phyloP scores from a whole-genome alignment of 805 yeast genomes.

The Diddensiella caesifluorescens region DNA sequence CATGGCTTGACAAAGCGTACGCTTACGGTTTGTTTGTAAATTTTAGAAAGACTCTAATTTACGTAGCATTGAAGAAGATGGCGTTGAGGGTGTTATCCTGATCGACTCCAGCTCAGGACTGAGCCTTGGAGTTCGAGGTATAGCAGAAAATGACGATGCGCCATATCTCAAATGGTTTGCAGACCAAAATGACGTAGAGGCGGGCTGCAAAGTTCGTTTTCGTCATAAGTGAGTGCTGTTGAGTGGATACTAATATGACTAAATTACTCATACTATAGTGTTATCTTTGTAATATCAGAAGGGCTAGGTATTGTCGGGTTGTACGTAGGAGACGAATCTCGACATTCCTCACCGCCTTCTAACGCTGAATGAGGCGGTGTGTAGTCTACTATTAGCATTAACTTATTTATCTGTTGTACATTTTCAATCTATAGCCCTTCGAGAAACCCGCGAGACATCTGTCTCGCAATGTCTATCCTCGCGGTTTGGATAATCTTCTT shows the following conservation, averaged over 20 bases:
- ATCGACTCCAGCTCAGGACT: constrained; percentile 21
- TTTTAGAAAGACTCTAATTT: background rate
- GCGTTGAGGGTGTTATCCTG: constrained; percentile 19
- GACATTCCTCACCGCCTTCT: background rate
- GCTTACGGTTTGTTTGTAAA: constrained; percentile 1
- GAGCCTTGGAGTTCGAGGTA: constrained; percentile 21
- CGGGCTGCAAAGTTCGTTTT: constrained; percentile 10
- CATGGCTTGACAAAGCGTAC: constrained; percentile 19
- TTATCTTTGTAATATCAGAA: constrained; percentile 3
- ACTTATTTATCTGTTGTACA: background rate
- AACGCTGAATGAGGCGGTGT: too few species aligned
- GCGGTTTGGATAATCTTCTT: constrained; percentile 15
- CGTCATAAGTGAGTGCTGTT: constrained; percentile 12
- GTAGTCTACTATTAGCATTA: background rate
- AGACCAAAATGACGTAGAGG: constrained; percentile 4
- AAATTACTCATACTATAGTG: constrained; percentile 1
- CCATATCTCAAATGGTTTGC: constrained; percentile 17
- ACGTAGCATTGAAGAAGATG: constrained; percentile 11
- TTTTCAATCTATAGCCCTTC: background rate
- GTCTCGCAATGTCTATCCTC: constrained; percentile 19
- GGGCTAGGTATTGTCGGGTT: constrained; percentile 8
- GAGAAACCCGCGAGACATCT: constrained; percentile 22
- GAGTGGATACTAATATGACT: background rate
- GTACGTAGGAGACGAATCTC: constrained; percentile 1
- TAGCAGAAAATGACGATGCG: constrained; percentile 20